phyloP scores from a whole-genome alignment of 176 grass and related monocot genomes.

The Carex kokanica region DNA sequence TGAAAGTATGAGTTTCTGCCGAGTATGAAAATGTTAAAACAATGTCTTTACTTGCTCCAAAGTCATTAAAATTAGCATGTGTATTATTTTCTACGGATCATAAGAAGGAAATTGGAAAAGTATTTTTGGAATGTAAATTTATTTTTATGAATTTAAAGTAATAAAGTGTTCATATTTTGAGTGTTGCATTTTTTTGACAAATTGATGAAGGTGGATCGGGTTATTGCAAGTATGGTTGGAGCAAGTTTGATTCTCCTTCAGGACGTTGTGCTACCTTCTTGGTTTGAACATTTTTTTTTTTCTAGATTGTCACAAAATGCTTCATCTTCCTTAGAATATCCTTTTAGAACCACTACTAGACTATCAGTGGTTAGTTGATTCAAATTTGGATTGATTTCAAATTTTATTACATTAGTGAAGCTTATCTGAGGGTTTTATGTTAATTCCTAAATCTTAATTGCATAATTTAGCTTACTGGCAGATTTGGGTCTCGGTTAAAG shows the following conservation, averaged over 20 bases:
- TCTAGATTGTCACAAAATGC: not conserved
- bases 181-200: not conserved
- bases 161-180: not conserved
- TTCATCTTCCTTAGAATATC: not conserved
- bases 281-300: constrained; percentile 29
- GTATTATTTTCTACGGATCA: not conserved
- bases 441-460: not conserved
- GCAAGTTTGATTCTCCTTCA: constrained; percentile 88
- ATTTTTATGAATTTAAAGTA: not conserved
- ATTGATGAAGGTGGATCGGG: constrained; percentile 81
- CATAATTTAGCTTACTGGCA: not conserved
- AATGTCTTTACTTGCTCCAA: not conserved
- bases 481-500: not conserved
- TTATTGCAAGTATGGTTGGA: constrained; percentile 98
- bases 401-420: not conserved
- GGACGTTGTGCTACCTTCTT: constrained; percentile 87
- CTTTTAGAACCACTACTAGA: not conserved
- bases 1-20: not conserved
- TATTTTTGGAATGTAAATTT: not conserved
- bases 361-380: not conserved
- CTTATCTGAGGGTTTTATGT: not conserved
- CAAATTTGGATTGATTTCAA: not conserved
- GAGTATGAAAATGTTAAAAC: not conserved
- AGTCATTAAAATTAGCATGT: not conserved
- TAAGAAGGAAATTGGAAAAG: not conserved